These are phyloP conservation scores for Aspergillus haitiensis DNA, from an alignment of 495 filamentous ascomycete genomes.

Conservation along the genomic window DNA sequence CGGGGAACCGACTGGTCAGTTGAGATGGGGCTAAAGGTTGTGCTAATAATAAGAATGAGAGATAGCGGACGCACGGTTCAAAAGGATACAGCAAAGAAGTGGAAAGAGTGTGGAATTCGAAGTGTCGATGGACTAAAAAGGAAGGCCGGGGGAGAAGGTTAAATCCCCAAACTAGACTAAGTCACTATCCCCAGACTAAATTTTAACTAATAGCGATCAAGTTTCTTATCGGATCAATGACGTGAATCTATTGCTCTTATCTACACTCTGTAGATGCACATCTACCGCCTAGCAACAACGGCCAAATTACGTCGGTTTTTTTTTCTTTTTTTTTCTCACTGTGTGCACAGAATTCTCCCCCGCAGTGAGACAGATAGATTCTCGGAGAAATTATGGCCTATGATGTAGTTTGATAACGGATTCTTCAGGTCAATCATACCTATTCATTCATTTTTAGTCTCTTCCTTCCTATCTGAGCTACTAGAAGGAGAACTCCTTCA, in stretches of 20 bases:
- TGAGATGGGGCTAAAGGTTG: not conserved
- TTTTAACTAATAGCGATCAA: slow-evolving; percentile 9
- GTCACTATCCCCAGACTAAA: not conserved
- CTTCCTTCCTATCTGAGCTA: slow-evolving; percentile 17
- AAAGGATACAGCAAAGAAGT: not conserved
- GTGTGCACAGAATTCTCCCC: not conserved
- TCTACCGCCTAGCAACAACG: not conserved
- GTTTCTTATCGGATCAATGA: slow-evolving; percentile 18
- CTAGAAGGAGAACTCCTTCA: slow-evolving; percentile 7
- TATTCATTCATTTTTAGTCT: not conserved
- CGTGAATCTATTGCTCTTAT: slow-evolving; percentile 2
- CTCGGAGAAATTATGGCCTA: slow-evolving; percentile 13
- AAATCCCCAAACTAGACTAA: not conserved
- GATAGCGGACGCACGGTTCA: slow-evolving; percentile 5
- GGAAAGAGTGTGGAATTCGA: not conserved
- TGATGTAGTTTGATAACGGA: slow-evolving; percentile 1
- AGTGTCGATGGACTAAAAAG: slow-evolving; percentile 24
- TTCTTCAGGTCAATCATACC: not conserved
- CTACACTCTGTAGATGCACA: not conserved
- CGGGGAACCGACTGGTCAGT: not conserved
- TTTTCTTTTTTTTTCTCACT: not conserved
- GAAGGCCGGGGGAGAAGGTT: slow-evolving; percentile 31
- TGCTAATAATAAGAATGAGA: slow-evolving; percentile 8
- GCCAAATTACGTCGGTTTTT: not conserved
- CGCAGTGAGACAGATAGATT: not conserved